Conservation (phyloP, 2,329 filamentous ascomycete species). For the Seiridium cupressi region DNA sequence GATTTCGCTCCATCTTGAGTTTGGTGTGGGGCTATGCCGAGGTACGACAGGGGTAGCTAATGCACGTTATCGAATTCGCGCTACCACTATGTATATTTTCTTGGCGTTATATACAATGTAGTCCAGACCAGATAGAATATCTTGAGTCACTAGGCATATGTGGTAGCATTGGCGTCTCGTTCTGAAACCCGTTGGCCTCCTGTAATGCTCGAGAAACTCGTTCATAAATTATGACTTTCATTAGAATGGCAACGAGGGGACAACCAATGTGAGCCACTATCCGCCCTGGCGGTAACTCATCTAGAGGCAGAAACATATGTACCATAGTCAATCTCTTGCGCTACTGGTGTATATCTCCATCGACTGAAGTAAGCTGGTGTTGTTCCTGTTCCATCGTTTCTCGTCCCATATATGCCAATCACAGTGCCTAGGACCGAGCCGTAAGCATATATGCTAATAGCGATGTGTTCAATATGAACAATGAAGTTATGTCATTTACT, state of each 20-base stretch:
- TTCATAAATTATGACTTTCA: too few species aligned
- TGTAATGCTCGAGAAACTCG: too few species aligned
- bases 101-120: neutral
- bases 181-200: too few species aligned
- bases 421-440: neutral
- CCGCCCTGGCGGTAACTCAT: too few species aligned
- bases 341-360: neutral
- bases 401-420: neutral
- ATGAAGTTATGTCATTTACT: neutral
- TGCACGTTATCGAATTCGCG: too few species aligned
- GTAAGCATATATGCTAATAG: too few species aligned
- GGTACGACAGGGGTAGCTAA: slow-evolving; percentile 14
- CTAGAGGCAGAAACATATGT: neutral
- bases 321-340: neutral
- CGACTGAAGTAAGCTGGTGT: neutral
- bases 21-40: slow-evolving; percentile 23
- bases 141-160: too few species aligned
- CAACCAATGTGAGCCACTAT: too few species aligned
- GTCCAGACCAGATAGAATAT: neutral
- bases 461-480: neutral
- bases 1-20: slow-evolving; percentile 6
- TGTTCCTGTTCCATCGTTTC: neutral
- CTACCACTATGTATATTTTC: too few species aligned
- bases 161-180: too few species aligned
- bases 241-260: too few species aligned